Evolutionary conservation across 441 rosid genomes (phyloP).

Genomic region (Erodium moschatum): DNA sequence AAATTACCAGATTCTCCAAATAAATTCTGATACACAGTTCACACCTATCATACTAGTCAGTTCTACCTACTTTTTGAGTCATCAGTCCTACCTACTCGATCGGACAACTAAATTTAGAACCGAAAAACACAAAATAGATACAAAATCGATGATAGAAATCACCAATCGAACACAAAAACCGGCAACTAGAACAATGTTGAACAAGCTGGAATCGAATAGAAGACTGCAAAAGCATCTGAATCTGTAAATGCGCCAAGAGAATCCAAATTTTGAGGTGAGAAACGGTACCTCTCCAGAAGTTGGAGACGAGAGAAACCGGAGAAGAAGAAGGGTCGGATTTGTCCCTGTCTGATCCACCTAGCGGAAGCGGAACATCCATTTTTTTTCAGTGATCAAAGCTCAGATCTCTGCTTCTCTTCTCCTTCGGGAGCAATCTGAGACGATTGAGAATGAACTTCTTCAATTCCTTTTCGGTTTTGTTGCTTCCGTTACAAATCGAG

Average conservation of each 20-base stretch:
- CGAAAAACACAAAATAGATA: neutral
- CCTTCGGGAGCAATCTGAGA: neutral
- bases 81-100: constrained; percentile 1
- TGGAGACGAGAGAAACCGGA: constrained; percentile 66
- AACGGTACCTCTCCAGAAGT: constrained; percentile 82
- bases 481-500: constrained; percentile 2
- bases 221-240: neutral
- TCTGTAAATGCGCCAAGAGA: neutral
- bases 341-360: constrained; percentile 71
- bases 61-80: neutral
- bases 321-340: constrained; percentile 56
- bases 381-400: constrained; percentile 11
- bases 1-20: neutral
- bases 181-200: neutral
- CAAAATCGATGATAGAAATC: neutral
- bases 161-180: neutral
- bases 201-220: neutral
- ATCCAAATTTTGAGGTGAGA: neutral
- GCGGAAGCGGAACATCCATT: constrained; percentile 46
- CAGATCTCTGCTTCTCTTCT: constrained; percentile 24
- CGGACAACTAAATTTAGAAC: neutral
- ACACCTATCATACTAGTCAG: neutral
- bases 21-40: neutral
- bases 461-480: neutral
- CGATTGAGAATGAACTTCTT: neutral